A percentile compares a stretch with the other conserved stretches of the same genome.
Conservation (phyloP, 768 basidiomycete genomes). For the Tremella yokohamensis region DNA sequence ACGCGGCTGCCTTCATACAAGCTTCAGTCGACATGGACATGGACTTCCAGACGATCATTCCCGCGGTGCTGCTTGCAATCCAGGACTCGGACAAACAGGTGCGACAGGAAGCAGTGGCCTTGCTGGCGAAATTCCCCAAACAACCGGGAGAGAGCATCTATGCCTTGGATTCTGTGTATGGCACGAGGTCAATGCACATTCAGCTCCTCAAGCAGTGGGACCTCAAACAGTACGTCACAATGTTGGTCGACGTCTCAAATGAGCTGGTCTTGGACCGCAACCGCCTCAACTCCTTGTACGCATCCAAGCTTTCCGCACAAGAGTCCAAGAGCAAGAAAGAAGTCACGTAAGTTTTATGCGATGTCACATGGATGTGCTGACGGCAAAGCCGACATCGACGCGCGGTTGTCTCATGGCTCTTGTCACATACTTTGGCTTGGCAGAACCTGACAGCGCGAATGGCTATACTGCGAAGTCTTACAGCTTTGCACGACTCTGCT, state of each 20-base stretch:
- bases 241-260: constrained; percentile 67
- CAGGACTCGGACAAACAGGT: constrained; percentile 39
- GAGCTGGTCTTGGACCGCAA: constrained; percentile 59
- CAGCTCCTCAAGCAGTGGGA: constrained; percentile 40
- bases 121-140: constrained; percentile 31
- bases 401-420: constrained; percentile 69
- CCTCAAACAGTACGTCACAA: constrained; percentile 65
- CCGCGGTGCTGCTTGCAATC: constrained; percentile 41
- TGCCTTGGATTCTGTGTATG: constrained; percentile 50
- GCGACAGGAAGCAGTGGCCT: constrained; percentile 42
- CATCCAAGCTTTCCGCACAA: constrained; percentile 60
- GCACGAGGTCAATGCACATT: constrained; percentile 25
- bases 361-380: background rate
- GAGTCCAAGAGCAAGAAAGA: constrained; percentile 49
- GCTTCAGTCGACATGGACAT: constrained; percentile 57
- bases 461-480: constrained; percentile 57
- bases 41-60: constrained; percentile 53
- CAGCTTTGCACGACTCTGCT: constrained; percentile 56
- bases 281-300: constrained; percentile 51
- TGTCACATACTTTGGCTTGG: constrained; percentile 72
- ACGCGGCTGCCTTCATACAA: constrained; percentile 74
- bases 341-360: constrained; percentile 15
- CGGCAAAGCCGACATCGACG: constrained; percentile 54
- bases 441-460: constrained; percentile 56
- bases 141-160: constrained; percentile 32